Base-by-base conservation (phyloP, 1,139 yeast genomes). In the Yamadazyma friedrichii region DNA sequence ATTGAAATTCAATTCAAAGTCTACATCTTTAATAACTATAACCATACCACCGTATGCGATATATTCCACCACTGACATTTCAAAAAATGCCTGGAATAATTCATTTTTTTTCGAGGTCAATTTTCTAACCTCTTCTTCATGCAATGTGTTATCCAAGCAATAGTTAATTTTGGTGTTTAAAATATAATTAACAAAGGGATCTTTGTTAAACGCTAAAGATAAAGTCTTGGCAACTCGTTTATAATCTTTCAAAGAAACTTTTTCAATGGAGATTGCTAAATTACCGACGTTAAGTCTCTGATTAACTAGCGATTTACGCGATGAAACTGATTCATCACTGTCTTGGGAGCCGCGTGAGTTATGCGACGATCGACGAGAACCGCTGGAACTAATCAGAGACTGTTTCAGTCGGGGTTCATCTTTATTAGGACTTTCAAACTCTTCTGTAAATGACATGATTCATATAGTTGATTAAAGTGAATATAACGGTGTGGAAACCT, bases 391-490 rank as follows among this genome's bases (percentile, higher is more conserved):
- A 38, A 35, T 64, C 72, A 65, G 73, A 65, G 72, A 67, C 72
- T 57, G 47, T 31, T 62, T 67, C 72, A 65, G 72, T 66, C 71
- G 72, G 42, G 71, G 73, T 57, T 66, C 65, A 40, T 67, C 65
- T 50, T 62, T 63, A 35, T 47, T 42, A 33, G 51, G 52, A 39
- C 67, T 56, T 47, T 66, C 67, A 61, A 64, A 67, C 59, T 65
- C 71, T 64, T 66, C 72, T 61, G 56, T 43, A 42, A 50, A 53
- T 43, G 54, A 51, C 52, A 50, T 50, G 2, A 12, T 45, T 27
- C 49, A 49, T 20, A 20, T 20, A 8, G 24, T 20, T 6, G 8
- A 20, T 20, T 52, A 46, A 51, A 44, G 57, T 49, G 46, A 20
- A 5, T 20, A 20, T 20, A 20, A 20, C 24, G 24, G 24, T 20